These are phyloP conservation scores for Tetrapisispora fleetii DNA, from an alignment of 805 yeast species.

Conservation along the genomic window DNA sequence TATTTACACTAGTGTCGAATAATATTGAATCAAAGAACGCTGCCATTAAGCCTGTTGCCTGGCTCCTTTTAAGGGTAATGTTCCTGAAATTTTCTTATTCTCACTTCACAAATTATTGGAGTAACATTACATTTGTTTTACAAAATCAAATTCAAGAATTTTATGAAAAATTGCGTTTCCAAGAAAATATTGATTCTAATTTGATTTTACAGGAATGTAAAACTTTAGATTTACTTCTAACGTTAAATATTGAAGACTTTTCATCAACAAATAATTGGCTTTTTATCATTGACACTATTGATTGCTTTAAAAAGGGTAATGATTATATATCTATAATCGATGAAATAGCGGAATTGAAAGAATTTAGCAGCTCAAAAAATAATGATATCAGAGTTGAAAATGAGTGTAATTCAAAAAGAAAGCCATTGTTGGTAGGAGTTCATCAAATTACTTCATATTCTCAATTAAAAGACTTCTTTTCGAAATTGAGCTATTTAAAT, in stretches of 20 bases:
- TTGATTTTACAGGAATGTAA: constrained; percentile 54
- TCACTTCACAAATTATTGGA: constrained; percentile 65
- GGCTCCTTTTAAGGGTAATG: constrained; percentile 54
- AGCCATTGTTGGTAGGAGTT: constrained; percentile 25
- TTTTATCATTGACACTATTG: constrained; percentile 61
- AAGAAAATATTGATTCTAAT: constrained; percentile 23
- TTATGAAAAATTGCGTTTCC: constrained; percentile 22
- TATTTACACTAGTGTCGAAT: constrained; percentile 39
- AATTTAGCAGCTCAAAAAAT: constrained; percentile 29
- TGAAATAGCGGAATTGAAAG: constrained; percentile 31
- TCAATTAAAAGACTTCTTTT: constrained; percentile 23
- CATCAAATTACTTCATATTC: constrained; percentile 15
- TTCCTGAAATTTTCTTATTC: constrained; percentile 50
- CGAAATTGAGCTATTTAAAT: constrained; percentile 22
- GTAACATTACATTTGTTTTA: constrained; percentile 51
- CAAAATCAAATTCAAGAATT: constrained; percentile 30
- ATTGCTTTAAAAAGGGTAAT: constrained; percentile 39
- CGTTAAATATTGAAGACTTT: constrained; percentile 70
- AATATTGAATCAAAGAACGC: constrained; percentile 23
- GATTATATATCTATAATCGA: constrained; percentile 37
- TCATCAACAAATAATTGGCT: constrained; percentile 67
- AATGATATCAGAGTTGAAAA: constrained; percentile 16
- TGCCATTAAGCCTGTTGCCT: constrained; percentile 26
- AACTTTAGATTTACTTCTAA: constrained; percentile 62
- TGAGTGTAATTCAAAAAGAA: constrained; percentile 9